Conservation (phyloP, 106 monocot genomes). For the Phalaenopsis equestris region DNA sequence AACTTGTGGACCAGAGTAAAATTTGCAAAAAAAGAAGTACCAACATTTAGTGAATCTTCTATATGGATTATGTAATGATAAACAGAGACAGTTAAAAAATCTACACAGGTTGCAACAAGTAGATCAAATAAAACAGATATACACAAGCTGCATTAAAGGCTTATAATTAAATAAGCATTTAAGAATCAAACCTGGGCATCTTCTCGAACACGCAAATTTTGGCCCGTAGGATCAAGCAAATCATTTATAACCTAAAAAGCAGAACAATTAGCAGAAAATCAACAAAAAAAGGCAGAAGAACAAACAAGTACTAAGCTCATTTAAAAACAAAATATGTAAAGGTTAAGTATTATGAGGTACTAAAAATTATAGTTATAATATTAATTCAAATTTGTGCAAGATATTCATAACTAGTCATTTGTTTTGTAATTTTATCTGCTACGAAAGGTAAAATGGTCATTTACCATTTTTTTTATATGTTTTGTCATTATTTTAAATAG, state of each 20-base stretch:
- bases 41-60: neutral
- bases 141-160: neutral
- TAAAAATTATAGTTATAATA: neutral
- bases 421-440: neutral
- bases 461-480: no score
- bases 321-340: neutral
- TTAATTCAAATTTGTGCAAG: neutral
- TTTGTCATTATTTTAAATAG: neutral
- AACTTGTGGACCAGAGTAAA: no score
- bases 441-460: no score
- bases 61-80: neutral
- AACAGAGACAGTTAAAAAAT: neutral
- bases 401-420: neutral
- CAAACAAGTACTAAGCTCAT: neutral
- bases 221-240: constrained; percentile 96
- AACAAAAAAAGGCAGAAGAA: neutral
- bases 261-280: neutral
- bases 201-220: constrained; percentile 97
- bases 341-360: neutral
- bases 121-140: neutral
- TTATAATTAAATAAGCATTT: neutral
- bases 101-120: neutral
- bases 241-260: constrained; percentile 88
- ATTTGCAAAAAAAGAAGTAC: neutral
- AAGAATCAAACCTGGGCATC: constrained; percentile 71